These are phyloP conservation scores for Microcyclospora pomicola DNA, from an alignment of 2,329 filamentous ascomycete genomes.

Conservation along the genomic window DNA sequence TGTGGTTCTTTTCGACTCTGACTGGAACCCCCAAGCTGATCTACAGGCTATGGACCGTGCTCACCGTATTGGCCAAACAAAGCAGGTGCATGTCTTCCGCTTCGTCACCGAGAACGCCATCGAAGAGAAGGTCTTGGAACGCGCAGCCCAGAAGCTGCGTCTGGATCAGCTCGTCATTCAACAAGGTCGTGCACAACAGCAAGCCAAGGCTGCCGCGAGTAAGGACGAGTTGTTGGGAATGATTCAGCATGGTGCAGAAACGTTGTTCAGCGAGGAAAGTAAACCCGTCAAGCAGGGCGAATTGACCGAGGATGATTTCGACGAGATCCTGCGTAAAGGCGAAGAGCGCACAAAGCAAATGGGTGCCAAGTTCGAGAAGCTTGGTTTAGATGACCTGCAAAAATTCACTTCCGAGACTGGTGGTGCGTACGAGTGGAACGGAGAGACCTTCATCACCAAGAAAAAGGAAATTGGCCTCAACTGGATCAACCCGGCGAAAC, in stretches of 20 bases:
- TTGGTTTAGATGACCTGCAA: conserved; percentile 91
- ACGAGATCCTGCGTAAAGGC: conserved; percentile 71
- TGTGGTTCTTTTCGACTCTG: conserved; percentile 90
- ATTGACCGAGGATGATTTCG: conserved; percentile 79
- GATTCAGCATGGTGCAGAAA: conserved; percentile 98
- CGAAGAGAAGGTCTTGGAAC: conserved; percentile 93
- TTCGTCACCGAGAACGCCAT: conserved; percentile 98
- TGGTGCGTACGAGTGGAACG: conserved; percentile 91
- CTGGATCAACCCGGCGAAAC: conserved; percentile 98
- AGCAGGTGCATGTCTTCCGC: conserved; percentile 91
- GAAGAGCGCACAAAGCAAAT: conserved; percentile 81
- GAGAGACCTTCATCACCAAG: conserved; percentile 79
- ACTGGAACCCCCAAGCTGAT: conserved; percentile 98
- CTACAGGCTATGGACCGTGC: conserved; percentile 97
- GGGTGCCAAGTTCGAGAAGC: conserved; percentile 88
- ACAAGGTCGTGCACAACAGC: conserved; percentile 83
- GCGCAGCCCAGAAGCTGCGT: conserved; percentile 89
- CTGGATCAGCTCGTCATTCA: conserved; percentile 97
- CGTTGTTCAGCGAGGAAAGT: conserved; percentile 56
- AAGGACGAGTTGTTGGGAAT: conserved; percentile 94
- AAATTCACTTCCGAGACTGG: conserved; percentile 88
- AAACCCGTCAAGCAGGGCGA: conserved; percentile 52
- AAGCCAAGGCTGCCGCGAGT: conserved; percentile 78
- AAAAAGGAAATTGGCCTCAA: conserved; percentile 76
- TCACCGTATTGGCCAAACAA: conserved; percentile 95